Base-by-base conservation (phyloP, 23 red algal species). In the Gracilaria vermiculophylla region DNA sequence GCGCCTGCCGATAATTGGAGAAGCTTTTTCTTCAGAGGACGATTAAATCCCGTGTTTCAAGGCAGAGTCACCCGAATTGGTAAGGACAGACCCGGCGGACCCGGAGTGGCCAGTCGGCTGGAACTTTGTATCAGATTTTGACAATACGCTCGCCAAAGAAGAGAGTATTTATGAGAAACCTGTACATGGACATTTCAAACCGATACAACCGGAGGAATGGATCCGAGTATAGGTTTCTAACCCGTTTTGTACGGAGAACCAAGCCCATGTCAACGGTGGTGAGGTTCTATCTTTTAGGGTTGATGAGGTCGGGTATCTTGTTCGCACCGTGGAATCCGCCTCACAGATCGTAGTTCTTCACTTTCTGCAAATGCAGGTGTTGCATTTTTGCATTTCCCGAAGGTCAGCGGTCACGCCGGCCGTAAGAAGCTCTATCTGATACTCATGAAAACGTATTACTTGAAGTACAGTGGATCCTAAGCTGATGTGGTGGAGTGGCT, bases 301-400 rank as follows among this genome's bases (percentile, higher is more conserved):
- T 4, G 36, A 66, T 28, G 61, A 66, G 27, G 27, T 35, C 10
- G n/a, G 15, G 11, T 66, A 66, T 17, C 34, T 66, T 12, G 25
- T 66, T 21, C 11, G 61, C 5, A 34, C 16, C 27, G 61, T 66
- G 24, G 61, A 35, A 31, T 13, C n/a, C 36, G 36, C 4, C 61
- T 28, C 61, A 33, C 71, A 76, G 16, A 49, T 76, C 5, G 71
- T 76, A n/a, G 71, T 76, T 17, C 71, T 39, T 51, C 41, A 47
- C 48, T 51, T 39, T 4, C 23, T 76, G n/a, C 33, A 76, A 48
- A 2, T 2, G 4, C 71, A 39, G 12, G 48, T 76, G 5, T 32
- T 76, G 9, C 71, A 76, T 17, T 76, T 7, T 76, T n/a, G 4
- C 71, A 76, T 25, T 76, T 49, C 27, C 37, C 20, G 11, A 76